Base-by-base conservation (phyloP, 805 yeast genomes). In the Teunomyces tritomae region DNA sequence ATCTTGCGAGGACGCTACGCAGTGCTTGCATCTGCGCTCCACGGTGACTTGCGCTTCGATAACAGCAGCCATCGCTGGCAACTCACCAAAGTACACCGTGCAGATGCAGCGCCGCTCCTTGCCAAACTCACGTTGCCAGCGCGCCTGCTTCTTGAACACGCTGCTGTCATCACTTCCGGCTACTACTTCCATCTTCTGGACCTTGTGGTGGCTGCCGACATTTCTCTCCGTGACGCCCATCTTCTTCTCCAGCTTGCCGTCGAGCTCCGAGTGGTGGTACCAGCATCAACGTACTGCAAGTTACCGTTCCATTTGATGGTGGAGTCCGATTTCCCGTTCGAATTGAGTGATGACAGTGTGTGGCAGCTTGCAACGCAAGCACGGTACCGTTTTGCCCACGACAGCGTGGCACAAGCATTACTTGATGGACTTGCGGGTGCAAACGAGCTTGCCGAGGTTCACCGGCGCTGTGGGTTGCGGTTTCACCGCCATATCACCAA, bases 281-380 rank as follows among this genome's bases (percentile, higher is more conserved):
- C 81, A 0, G 57, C 67, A 10, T 68, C 73, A 24, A 59, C 73
- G 1, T 71, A 69, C 50, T 76, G 76, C 55, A 79, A 78, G 52
- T 59, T 76, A 17, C 82, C 83, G 7, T 73, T 76, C 47, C 73
- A 72, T 51, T 51, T 71, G 24, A 57, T 68, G 3, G 57, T 63
- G 4, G 50, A 61, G 7, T 56, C 57, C 6, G 54, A 52, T 3
- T 62, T 58, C 35, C 65, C 71, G 1, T 59, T 64, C 32, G 68
- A 64, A 9, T 43, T 73, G 10, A 48, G 61, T 9, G 65, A 67
- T 4, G 44, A 58, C 1, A 61, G 63, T 24, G 59, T 73, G 5
- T 61, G 67, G 54, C 65, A 64, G 6, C 52, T 78, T 20, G 59
- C 79, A 0, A 56, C 63, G 1, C 58, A 67, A 17, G 57, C 78